Evolutionary conservation across 768 basidiomycete species (phyloP), one percentile per base, ranked within the genome.

Genomic region (Suillus tomentosus): DNA sequence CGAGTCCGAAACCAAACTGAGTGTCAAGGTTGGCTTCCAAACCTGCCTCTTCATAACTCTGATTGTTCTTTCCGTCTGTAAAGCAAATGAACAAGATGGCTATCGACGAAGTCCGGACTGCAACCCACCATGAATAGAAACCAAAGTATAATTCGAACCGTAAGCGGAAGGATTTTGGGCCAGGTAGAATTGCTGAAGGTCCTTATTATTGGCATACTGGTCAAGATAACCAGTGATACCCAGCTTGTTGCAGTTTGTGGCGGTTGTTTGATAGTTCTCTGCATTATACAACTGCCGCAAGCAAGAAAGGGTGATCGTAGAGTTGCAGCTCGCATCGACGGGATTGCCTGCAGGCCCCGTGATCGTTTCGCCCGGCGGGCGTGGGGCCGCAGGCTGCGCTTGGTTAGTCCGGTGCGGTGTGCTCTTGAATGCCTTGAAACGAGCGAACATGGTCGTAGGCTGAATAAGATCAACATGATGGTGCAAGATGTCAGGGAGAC

Each of bases 371-470:
- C 39, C 67, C 11, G 67, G 63, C 2, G 8, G 50, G 60, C 34
- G 67, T 39, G 27, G 65, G 48, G 8, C 36, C 19, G 27, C 50
- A 40, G 24, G n/a, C 42, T 10, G 60, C 54, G 1, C 36, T 39
- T 67, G 47, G 1, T 68, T 66, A 13, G 75, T 64, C 69, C 70
- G 76, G 61, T 79, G 75, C 27, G 85, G 67, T 0, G 78, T 83
- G 5, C 80, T 79, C 63, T 68, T 79, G 61, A 83, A 75, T 9
- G 74, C 74, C 65, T 79, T 83, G 64, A 78, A 74, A 63, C 81
- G 81, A 50, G 80, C 77, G 68, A 91, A 92, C 72, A 85, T 81
- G 2, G 89, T 91, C 3, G 90, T 91, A 0, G 90, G 90, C 65
- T 91, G 88, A 36, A 92, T 78, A 37, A 91, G 73, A 43, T 90